These are phyloP conservation scores for Kregervanrija delftensis DNA, from an alignment of 805 yeast species.

Conservation along the genomic window DNA sequence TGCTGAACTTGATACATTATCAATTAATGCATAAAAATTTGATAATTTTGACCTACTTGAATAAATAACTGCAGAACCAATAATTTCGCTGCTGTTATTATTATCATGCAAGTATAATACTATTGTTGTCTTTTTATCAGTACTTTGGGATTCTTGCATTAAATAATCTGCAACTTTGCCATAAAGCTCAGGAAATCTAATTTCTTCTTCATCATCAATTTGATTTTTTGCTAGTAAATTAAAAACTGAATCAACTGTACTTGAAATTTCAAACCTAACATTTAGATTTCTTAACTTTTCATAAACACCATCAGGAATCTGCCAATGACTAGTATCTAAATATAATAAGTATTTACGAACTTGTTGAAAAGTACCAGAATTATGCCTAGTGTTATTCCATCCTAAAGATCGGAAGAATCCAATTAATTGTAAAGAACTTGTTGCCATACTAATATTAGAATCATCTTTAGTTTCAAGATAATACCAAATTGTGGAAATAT, in stretches of 20 bases:
- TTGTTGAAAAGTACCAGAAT: slow-evolving; percentile 6
- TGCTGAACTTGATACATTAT: slow-evolving; percentile 23
- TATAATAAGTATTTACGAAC: slow-evolving; percentile 30
- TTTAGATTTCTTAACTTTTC: slow-evolving; percentile 51
- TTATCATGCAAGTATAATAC: slow-evolving; percentile 51
- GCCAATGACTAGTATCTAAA: slow-evolving; percentile 40
- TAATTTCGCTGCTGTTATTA: slow-evolving; percentile 29
- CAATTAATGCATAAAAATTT: slow-evolving; percentile 45
- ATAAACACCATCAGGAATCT: slow-evolving; percentile 45
- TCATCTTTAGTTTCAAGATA: slow-evolving; percentile 8
- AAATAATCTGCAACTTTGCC: slow-evolving; percentile 28
- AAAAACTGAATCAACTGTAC: slow-evolving; percentile 26
- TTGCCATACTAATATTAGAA: slow-evolving; percentile 5
- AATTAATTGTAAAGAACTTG: slow-evolving; percentile 7
- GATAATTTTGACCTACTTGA: slow-evolving; percentile 39
- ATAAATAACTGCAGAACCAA: slow-evolving; percentile 44
- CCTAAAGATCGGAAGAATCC: slow-evolving; percentile 35
- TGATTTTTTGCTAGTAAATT: slow-evolving; percentile 25
- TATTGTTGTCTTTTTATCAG: slow-evolving; percentile 24
- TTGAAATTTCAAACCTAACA: slow-evolving; percentile 41
- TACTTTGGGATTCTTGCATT: slow-evolving; percentile 14
- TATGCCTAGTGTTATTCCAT: slow-evolving; percentile 29
- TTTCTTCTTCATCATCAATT: slow-evolving; percentile 18
- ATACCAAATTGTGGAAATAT: slow-evolving; percentile 10
- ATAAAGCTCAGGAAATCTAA: slow-evolving; percentile 26